Conservation (phyloP, 371 early-diverging fungal species). For the Cokeromyces recurvatus region DNA sequence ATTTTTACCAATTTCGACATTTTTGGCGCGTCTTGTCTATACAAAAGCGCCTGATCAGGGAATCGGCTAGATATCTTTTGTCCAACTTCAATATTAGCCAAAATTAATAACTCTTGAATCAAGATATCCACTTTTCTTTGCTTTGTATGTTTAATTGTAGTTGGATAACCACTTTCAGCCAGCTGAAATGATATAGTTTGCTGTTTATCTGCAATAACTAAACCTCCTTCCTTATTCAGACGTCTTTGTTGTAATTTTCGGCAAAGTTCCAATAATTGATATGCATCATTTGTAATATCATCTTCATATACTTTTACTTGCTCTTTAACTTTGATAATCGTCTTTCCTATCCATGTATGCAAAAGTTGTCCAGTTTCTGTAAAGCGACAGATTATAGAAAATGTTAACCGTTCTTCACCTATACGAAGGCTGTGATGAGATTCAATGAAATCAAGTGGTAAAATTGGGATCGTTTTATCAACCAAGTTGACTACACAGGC, state of each 20-base stretch:
- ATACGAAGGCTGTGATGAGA: slow-evolving; percentile 69
- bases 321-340: slow-evolving; percentile 65
- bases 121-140: slow-evolving; percentile 5
- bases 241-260: slow-evolving; percentile 15
- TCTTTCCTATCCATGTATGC: slow-evolving; percentile 50
- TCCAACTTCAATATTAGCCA: slow-evolving; percentile 31
- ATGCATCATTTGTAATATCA: not conserved
- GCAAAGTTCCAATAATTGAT: slow-evolving; percentile 12
- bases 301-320: slow-evolving; percentile 13
- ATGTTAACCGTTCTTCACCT: slow-evolving; percentile 48
- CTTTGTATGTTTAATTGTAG: slow-evolving; percentile 4
- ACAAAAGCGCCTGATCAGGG: slow-evolving; percentile 32
- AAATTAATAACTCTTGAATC: slow-evolving; percentile 22
- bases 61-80: slow-evolving; percentile 30
- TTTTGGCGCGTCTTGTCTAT: slow-evolving; percentile 20
- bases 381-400: slow-evolving; percentile 66
- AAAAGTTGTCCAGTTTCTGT: slow-evolving; percentile 49
- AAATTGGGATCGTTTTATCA: slow-evolving; percentile 81
- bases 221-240: slow-evolving; percentile 5
- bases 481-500: slow-evolving; percentile 79
- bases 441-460: slow-evolving; percentile 74
- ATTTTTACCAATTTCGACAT: slow-evolving; percentile 12
- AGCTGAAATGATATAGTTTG: slow-evolving; percentile 13
- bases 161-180: slow-evolving; percentile 27
- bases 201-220: not conserved